Percentiles rank a stretch among this genome's conserved stretches.
These are phyloP conservation scores for Tolypocladium paradoxum DNA, from an alignment of 2,329 filamentous ascomycete genomes.

Conservation along the genomic window DNA sequence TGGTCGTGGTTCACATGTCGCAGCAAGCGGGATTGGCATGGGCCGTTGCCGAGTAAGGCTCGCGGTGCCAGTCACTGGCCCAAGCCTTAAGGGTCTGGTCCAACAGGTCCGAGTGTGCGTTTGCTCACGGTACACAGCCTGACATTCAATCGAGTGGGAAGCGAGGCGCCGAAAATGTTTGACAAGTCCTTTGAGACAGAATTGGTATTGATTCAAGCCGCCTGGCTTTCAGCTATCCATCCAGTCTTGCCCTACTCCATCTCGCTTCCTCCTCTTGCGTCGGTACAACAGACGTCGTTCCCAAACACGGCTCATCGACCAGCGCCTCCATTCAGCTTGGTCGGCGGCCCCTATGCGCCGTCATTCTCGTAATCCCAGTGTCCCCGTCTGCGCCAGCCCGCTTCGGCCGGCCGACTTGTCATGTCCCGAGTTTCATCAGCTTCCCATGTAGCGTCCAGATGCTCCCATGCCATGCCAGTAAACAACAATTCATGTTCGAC, in stretches of 20 bases:
- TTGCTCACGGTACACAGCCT: background rate
- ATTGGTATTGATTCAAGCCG: constrained; percentile 5
- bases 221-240: constrained; percentile 3
- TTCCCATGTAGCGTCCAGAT: constrained; percentile 14
- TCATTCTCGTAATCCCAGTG: constrained; percentile 7
- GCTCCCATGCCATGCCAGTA: constrained; percentile 24
- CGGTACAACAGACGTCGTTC: background rate
- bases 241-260: constrained; percentile 2
- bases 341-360: constrained; percentile 1
- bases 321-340: background rate
- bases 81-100: background rate
- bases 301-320: background rate
- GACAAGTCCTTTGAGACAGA: constrained; percentile 1
- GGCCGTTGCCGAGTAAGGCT: background rate
- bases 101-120: background rate
- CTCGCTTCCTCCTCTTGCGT: background rate
- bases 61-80: background rate
- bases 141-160: background rate
- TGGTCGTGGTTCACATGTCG: background rate
- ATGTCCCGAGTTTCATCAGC: constrained; percentile 21
- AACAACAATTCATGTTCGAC: constrained; percentile 20
- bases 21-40: background rate
- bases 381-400: constrained; percentile 6
- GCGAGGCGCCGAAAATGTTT: background rate
- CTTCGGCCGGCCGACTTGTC: constrained; percentile 9